Evolutionary conservation across 352 stramenopile genomes (phyloP), one percentile per base, ranked within the genome.

Genomic region (Phytophthora lateralis): DNA sequence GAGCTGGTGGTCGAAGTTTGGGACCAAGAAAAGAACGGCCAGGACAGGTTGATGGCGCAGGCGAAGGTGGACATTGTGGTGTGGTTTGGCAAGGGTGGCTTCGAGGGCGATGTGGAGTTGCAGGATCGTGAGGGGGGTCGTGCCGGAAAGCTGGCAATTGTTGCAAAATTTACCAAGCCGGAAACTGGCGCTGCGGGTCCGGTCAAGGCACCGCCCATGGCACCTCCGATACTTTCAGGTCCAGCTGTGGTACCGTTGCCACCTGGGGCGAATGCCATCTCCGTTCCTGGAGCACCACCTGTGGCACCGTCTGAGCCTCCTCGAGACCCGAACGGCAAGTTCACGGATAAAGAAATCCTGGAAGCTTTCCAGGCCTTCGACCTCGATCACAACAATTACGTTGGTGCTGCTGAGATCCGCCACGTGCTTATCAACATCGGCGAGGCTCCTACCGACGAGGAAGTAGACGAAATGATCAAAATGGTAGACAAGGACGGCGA

Each of bases 381-480:
- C 72, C 64, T 98, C 14, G 94, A 98, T 55, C 92, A 98, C 72
- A 98, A 98, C 71, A 97, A 97, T 58, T 98, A 98, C 50, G 89
- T 98, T 9, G 95, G 93, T 38, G 91, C 91, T 26, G 93, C 92
- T 14, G 95, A 98, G 66, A 97, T 98, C 55, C 85, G 91, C 5
- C 93, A 98, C 69, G 91, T 98, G 27, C 82, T 98, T 4, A 96
- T 98, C 49, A 98, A 98, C 55, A 98, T 98, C 65, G 94, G 95
- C 24, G 94, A 98, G 73, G 88, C 90, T 18, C 90, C 91, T 8
- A 98, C 92, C 4, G 95, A 98, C 63, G 94, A 98, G 78, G 95
- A 98, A 79, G 87, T 98, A 5, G 94, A 98, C 68, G 91, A 98
- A 70, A 98, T 98, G 94, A 98, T 98, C 68, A 89, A 93, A 49